Conservation (phyloP, 352 stramenopile species). For the Phytophthora citrophthora region DNA sequence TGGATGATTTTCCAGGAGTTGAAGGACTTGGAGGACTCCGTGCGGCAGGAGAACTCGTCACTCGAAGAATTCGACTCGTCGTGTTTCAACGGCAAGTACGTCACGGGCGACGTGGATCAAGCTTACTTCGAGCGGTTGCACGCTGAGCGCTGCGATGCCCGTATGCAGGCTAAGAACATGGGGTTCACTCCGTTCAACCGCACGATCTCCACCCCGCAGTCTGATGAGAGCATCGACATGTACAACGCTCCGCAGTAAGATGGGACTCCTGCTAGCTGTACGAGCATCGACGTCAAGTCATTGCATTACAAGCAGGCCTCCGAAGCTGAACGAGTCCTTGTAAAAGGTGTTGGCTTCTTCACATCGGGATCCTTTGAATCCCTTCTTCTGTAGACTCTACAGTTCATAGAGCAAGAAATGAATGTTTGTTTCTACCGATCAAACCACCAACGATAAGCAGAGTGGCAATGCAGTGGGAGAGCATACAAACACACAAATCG, state of each 20-base stretch:
- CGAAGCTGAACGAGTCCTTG: conserved; percentile 4
- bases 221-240: conserved; percentile 89
- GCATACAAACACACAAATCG: conserved; percentile 5
- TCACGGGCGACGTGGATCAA: conserved; percentile 93
- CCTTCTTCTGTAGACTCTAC: conserved; percentile 36
- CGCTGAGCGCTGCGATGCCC: conserved; percentile 78
- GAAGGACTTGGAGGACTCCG: conserved; percentile 92
- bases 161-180: conserved; percentile 88
- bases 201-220: conserved; percentile 79
- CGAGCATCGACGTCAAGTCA: conserved; percentile 19
- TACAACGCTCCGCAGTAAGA: conserved; percentile 87
- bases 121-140: conserved; percentile 86
- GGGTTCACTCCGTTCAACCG: conserved; percentile 78
- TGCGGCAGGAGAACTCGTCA: conserved; percentile 72
- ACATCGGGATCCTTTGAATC: conserved; percentile 3
- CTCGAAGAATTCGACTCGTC: conserved; percentile 94
- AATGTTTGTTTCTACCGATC: conserved; percentile 31
- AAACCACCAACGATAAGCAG: conserved; percentile 11
- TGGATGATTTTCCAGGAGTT: conserved; percentile 96
- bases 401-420: conserved; percentile 45
- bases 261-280: conserved; percentile 7
- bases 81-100: conserved; percentile 97
- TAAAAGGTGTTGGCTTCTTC: conserved; percentile 19
- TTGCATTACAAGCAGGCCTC: conserved; percentile 19
- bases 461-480: conserved; percentile 8